phyloP scores from a whole-genome alignment of 257 asterid genomes.

The Catharanthus roseus region DNA sequence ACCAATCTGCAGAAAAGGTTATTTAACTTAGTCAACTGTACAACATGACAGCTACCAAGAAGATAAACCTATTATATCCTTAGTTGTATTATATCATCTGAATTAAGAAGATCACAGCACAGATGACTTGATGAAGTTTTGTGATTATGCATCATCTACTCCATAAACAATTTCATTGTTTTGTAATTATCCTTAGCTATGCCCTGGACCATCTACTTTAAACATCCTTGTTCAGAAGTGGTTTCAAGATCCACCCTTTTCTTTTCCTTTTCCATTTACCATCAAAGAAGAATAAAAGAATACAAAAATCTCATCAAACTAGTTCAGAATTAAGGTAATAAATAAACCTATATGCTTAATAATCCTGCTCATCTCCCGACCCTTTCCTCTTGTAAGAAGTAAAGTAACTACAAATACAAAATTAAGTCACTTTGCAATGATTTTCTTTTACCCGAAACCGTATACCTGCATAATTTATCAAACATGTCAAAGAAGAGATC shows the following conservation, averaged over 20 bases:
- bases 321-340: background rate
- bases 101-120: background rate
- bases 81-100: background rate
- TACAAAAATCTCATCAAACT: no score
- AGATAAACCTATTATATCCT: background rate
- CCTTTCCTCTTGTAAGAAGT: background rate
- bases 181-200: no score
- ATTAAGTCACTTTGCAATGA: background rate
- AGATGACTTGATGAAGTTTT: background rate
- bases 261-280: no score
- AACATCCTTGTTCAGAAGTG: background rate
- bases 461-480: background rate
- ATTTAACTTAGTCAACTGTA: background rate
- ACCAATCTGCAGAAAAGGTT: background rate
- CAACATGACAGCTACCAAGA: background rate
- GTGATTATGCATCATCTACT: background rate
- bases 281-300: background rate
- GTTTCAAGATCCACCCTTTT: background rate
- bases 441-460: background rate
- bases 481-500: background rate
- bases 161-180: no score
- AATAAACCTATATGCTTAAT: no score
- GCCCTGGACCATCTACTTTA: background rate
- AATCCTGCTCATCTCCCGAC: background rate
- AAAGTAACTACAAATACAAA: background rate